These are phyloP conservation scores for Ambrosiella xylebori DNA, from an alignment of 2,329 filamentous ascomycete genomes.

Conservation along the genomic window DNA sequence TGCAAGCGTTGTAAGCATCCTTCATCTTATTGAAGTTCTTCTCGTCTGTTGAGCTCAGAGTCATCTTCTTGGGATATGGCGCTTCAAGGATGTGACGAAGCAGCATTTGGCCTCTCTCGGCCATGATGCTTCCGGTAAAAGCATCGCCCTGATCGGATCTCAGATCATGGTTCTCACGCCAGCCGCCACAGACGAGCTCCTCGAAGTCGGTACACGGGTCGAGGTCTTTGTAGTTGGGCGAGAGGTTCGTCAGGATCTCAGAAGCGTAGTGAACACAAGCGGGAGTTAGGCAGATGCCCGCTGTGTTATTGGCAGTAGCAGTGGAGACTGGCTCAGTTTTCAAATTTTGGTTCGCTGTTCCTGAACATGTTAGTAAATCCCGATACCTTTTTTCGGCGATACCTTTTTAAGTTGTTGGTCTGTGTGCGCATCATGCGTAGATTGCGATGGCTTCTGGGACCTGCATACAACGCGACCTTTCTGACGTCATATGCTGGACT, in stretches of 20 bases:
- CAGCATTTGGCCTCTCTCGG: conserved; percentile 38
- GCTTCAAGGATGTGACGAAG: conserved; percentile 48
- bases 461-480: neutral
- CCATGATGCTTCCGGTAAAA: conserved; percentile 44
- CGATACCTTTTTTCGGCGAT: too few relatives aligned
- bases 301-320: neutral
- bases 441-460: neutral
- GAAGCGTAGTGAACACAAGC: conserved; percentile 20
- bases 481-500: neutral
- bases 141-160: conserved; percentile 43
- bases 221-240: conserved; percentile 35
- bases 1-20: conserved; percentile 46
- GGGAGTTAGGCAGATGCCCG: conserved; percentile 16
- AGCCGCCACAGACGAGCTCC: conserved; percentile 49
- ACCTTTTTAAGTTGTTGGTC: neutral
- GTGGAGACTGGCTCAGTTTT: neutral
- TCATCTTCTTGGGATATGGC: conserved; percentile 26
- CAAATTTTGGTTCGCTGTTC: neutral
- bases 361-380: neutral
- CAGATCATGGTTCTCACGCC: conserved; percentile 45
- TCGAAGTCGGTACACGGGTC: conserved; percentile 57
- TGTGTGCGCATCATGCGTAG: neutral
- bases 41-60: conserved; percentile 27
- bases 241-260: conserved; percentile 18
- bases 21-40: conserved; percentile 51